A percentile compares a stretch with the other conserved stretches of the same genome.
Conservation (phyloP, 495 filamentous ascomycete species). For the Penicillium simplicissimum region DNA sequence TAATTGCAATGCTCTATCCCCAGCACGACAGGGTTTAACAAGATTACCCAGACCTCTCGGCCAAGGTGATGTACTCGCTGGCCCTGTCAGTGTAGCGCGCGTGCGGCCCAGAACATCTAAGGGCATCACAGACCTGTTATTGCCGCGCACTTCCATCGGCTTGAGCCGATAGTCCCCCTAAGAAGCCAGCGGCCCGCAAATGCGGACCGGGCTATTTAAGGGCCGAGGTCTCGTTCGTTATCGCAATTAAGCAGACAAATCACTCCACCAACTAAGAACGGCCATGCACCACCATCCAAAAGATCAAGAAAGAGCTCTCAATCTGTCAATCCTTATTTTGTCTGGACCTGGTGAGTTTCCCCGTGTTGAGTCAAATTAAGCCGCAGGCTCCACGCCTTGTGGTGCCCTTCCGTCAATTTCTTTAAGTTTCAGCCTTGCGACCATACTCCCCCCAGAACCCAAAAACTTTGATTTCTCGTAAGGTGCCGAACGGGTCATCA, state of each 20-base stretch:
- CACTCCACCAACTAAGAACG: constrained; percentile 69
- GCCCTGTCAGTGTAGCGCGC: too few species aligned
- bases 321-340: constrained; percentile 62
- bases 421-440: too few species aligned
- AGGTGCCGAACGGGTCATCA: constrained; percentile 70
- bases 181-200: constrained; percentile 52
- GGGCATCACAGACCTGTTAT: too few species aligned
- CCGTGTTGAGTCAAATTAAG: constrained; percentile 72
- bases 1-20: too few species aligned
- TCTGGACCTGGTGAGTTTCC: constrained; percentile 69
- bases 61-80: too few species aligned
- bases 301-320: constrained; percentile 56
- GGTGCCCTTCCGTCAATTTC: too few species aligned
- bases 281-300: constrained; percentile 65
- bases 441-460: constrained; percentile 59
- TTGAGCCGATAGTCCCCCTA: too few species aligned
- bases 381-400: constrained; percentile 59
- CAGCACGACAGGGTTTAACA: too few species aligned
- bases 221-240: constrained; percentile 75
- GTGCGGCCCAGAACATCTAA: too few species aligned
- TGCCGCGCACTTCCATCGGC: too few species aligned
- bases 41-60: too few species aligned
- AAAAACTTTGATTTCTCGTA: constrained; percentile 78
- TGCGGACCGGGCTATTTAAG: constrained; percentile 70
- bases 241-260: constrained; percentile 77